These are phyloP conservation scores for Barnettozyma siamensis DNA, from an alignment of 805 yeast species.

Conservation along the genomic window DNA sequence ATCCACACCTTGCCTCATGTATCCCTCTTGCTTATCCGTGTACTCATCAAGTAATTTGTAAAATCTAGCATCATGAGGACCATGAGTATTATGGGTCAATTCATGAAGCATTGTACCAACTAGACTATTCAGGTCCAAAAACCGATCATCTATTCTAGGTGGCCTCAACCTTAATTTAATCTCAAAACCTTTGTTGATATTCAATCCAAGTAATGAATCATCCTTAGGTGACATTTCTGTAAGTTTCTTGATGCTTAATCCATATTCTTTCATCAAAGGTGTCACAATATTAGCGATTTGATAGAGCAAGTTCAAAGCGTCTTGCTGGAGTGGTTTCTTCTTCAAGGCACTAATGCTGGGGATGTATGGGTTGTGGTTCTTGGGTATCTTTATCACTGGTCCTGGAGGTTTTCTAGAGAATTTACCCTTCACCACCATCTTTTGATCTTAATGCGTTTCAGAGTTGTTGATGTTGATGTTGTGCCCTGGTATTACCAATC, in stretches of 20 bases:
- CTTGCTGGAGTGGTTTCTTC: conserved; percentile 39
- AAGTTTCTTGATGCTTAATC: conserved; percentile 58
- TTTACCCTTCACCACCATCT: conserved; percentile 21
- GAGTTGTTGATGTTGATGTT: too few species aligned
- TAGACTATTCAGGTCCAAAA: conserved; percentile 59
- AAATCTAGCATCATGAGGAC: conserved; percentile 75
- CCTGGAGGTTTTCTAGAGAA: conserved; percentile 13
- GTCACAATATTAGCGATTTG: conserved; percentile 66
- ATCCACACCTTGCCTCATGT: conserved; percentile 32
- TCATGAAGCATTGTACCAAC: conserved; percentile 88
- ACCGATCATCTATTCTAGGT: conserved; percentile 43
- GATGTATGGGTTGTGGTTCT: conserved; percentile 26
- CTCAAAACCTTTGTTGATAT: conserved; percentile 72
- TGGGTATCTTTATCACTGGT: conserved; percentile 17
- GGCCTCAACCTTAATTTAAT: conserved; percentile 67
- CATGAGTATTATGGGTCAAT: conserved; percentile 69
- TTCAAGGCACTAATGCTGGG: conserved; percentile 39
- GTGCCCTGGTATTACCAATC: too few species aligned
- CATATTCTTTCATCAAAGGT: conserved; percentile 68
- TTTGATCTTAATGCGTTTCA: too few species aligned
- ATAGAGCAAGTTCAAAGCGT: conserved; percentile 56
- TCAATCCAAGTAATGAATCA: conserved; percentile 64
- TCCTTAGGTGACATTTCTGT: conserved; percentile 80
- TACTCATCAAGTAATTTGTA: conserved; percentile 60
- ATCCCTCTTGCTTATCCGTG: conserved; percentile 29